These are phyloP conservation scores for Hypoxylon sp. DNA, from an alignment of 2,329 filamentous ascomycete genomes.

Conservation along the genomic window DNA sequence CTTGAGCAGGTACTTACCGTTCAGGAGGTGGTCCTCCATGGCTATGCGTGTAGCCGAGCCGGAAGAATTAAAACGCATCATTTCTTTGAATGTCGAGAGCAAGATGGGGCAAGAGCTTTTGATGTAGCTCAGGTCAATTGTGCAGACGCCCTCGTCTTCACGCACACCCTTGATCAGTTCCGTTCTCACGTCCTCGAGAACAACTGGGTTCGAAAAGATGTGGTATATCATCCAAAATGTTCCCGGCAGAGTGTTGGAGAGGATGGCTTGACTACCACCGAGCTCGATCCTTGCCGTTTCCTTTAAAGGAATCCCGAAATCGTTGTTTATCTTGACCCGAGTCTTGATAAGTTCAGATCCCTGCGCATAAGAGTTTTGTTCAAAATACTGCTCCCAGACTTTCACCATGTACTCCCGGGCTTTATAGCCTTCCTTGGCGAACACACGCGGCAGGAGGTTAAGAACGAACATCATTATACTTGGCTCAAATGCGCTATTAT, in stretches of 20 bases:
- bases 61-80: constrained; percentile 16
- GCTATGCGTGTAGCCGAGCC: constrained; percentile 15
- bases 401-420: constrained; percentile 31
- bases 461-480: constrained; percentile 27
- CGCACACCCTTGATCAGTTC: constrained; percentile 18
- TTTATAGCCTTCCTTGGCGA: constrained; percentile 15
- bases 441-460: constrained; percentile 11
- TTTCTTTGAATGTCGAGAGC: constrained; percentile 23
- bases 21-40: constrained; percentile 29
- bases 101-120: constrained; percentile 12
- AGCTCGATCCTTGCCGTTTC: constrained; percentile 27
- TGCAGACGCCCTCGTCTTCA: constrained; percentile 2
- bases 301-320: constrained; percentile 13
- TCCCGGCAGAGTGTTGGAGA: constrained; percentile 21
- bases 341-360: constrained; percentile 5
- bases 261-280: constrained; percentile 5
- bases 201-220: constrained; percentile 27
- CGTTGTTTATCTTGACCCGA: constrained; percentile 8
- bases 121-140: constrained; percentile 6
- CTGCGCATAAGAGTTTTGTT: constrained; percentile 3
- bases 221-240: constrained; percentile 33
- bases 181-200: constrained; percentile 37
- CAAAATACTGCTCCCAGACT: constrained; percentile 31
- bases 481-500: constrained; percentile 28
- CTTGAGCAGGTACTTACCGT: constrained; percentile 32